Conservation (phyloP, 257 asterid species). For the Lithospermum erythrorhizon region DNA sequence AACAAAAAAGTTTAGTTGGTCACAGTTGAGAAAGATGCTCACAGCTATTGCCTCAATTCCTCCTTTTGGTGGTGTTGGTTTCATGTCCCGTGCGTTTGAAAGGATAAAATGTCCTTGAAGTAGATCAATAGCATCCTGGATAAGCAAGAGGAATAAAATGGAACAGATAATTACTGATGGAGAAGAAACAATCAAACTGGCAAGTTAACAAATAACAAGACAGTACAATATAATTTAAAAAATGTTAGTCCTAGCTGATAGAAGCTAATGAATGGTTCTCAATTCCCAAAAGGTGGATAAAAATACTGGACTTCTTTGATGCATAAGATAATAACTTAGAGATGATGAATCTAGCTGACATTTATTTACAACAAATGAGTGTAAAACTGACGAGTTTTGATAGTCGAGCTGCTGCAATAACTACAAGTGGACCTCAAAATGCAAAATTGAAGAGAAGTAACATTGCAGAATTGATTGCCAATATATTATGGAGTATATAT, state of each 20-base stretch:
- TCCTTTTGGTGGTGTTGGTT: conserved; percentile 38
- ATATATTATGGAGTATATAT: neutral
- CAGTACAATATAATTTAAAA: neutral
- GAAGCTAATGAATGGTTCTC: too few species aligned
- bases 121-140: conserved; percentile 79
- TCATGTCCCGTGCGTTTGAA: conserved; percentile 62
- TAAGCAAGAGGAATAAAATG: conserved; percentile 8
- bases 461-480: neutral
- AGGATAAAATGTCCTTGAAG: conserved; percentile 65
- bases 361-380: too few species aligned
- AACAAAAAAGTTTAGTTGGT: neutral
- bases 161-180: neutral
- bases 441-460: neutral
- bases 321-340: too few species aligned
- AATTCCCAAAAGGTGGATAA: too few species aligned
- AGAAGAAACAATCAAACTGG: conserved; percentile 5
- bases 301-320: too few species aligned
- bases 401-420: neutral
- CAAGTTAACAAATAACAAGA: too few species aligned
- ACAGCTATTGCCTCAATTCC: conserved; percentile 64
- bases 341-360: too few species aligned
- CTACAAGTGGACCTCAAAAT: neutral
- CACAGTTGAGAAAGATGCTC: conserved; percentile 22
- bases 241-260: too few species aligned
- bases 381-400: too few species aligned